A percentile compares a stretch with the other conserved stretches of the same genome.
phyloP scores from a whole-genome alignment of 352 stramenopile genomes.

The Phytopythium kandeliae region DNA sequence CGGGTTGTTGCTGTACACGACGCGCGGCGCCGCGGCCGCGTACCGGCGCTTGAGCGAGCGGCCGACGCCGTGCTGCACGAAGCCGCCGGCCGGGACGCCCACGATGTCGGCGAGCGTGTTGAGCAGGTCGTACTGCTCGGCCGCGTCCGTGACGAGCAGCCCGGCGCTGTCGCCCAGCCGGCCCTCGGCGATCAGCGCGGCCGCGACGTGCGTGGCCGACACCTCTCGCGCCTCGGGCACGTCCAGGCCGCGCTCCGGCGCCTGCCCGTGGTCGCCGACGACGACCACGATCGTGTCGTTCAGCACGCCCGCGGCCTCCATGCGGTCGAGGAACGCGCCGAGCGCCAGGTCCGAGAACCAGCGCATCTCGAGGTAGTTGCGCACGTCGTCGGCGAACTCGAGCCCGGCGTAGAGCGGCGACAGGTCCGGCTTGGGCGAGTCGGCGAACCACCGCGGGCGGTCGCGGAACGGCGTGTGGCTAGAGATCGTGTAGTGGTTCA shows the following conservation, averaged over 20 bases:
- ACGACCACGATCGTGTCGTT: slow-evolving; percentile 61
- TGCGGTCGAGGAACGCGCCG: slow-evolving; percentile 47
- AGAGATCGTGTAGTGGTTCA: slow-evolving; percentile 60
- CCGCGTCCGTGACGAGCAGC: slow-evolving; percentile 14
- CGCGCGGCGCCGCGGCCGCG: slow-evolving; percentile 11
- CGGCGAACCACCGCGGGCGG: slow-evolving; percentile 29
- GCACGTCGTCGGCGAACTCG: slow-evolving; percentile 21
- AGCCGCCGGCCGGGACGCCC: slow-evolving; percentile 34
- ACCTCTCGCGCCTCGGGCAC: slow-evolving; percentile 43
- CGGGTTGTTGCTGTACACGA: slow-evolving; percentile 53
- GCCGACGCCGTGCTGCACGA: slow-evolving; percentile 48
- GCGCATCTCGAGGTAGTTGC: slow-evolving; percentile 47
- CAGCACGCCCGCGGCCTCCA: slow-evolving; percentile 36
- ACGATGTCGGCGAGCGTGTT: slow-evolving; percentile 65
- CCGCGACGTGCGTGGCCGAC: slow-evolving; percentile 32
- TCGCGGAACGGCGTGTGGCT: slow-evolving; percentile 38
- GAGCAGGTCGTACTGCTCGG: slow-evolving; percentile 51
- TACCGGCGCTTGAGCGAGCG: slow-evolving; percentile 45
- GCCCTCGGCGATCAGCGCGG: slow-evolving; percentile 40
- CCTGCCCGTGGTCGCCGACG: slow-evolving; percentile 47
- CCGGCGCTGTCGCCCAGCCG: slow-evolving; percentile 33
- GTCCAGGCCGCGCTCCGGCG: slow-evolving; percentile 34
- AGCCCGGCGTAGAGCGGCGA: slow-evolving; percentile 36
- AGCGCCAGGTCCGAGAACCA: slow-evolving; percentile 55
- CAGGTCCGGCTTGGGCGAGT: slow-evolving; percentile 38